Base-by-base conservation (phyloP, 495 filamentous ascomycete species). In the Barbatosphaeria neglecta region DNA sequence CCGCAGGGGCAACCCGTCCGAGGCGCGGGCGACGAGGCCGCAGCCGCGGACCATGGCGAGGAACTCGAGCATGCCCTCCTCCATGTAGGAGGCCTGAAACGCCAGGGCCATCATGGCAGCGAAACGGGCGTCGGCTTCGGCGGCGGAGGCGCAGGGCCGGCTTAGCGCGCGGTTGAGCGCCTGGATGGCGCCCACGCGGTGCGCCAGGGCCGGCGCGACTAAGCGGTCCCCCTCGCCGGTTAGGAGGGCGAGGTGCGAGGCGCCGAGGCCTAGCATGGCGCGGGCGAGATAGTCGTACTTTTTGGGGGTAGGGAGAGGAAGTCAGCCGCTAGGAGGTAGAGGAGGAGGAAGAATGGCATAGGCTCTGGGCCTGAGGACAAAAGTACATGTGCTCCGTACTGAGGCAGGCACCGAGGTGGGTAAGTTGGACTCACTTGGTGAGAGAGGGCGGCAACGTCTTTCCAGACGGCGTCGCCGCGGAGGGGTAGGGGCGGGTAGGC, bases 401-500 rank as follows among this genome's bases (percentile, higher is more conserved):
- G n/a, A n/a, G n/a, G n/a, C n/a, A n/a, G n/a, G n/a, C n/a, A n/a
- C n/a, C n/a, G 11, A n/a, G 31, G 2, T 16, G 4, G 37, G 11
- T 27, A 41, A 23, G 28, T 10, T 16, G 11, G 13, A 65, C 68
- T 16, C 56, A 76, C 75, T 41, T 67, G 54, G 41, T 77, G 68
- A 6, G 64, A 58, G 27, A 77, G 62, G 15, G 59, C 53, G 2
- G 75, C 72, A 9, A 77, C 63, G 6, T 65, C 53, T 5, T 62
- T 66, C 76, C 76, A 80, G 9, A 72, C 53, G 2, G 54, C 56
- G 40, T 75, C 72, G 10, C 64, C 67, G 13, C 62, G 65, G 44
- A 76, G 62, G 3, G 76, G 76, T 0, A 77, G 61, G 50, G 77
- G 71, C 0, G 76, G 75, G 47, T 75, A 72, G 9, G 74, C 76